Evolutionary conservation across 1,139 yeast genomes (phyloP).

Genomic region (Blastobotrys petasosporus): DNA sequence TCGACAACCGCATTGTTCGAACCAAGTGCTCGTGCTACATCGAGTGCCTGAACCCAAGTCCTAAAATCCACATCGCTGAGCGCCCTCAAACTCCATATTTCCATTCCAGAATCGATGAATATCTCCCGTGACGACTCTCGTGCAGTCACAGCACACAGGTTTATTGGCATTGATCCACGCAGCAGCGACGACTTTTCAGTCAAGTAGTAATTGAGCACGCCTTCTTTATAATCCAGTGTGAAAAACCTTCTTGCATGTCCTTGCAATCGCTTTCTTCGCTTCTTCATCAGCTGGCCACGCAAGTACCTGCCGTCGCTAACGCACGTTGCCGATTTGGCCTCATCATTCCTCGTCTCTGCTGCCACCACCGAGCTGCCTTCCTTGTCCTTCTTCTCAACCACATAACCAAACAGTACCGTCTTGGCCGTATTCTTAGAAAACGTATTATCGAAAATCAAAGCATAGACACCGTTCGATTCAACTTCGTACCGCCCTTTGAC

Average conservation of each 20-base stretch:
- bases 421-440: constrained; percentile 82
- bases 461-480: constrained; percentile 55
- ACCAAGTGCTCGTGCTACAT: constrained; percentile 7
- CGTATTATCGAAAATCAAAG: constrained; percentile 87
- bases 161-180: constrained; percentile 90
- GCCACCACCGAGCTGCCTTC: constrained; percentile 9
- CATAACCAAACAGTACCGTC: constrained; percentile 64
- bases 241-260: constrained; percentile 85
- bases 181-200: constrained; percentile 63
- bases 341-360: background rate
- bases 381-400: constrained; percentile 28
- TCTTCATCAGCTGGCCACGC: constrained; percentile 72
- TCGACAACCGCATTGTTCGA: background rate
- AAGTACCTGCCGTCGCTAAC: constrained; percentile 33
- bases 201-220: constrained; percentile 75
- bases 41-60: constrained; percentile 52
- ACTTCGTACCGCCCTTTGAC: constrained; percentile 56
- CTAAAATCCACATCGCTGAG: constrained; percentile 58
- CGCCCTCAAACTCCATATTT: constrained; percentile 84
- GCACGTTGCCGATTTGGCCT: constrained; percentile 12
- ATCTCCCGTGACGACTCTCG: constrained; percentile 62
- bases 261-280: constrained; percentile 73
- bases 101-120: constrained; percentile 91
- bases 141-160: constrained; percentile 74
- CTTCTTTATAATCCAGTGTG: constrained; percentile 72